These are phyloP conservation scores for Erucastrum elatum DNA, from an alignment of 345 rosid species.

Conservation along the genomic window DNA sequence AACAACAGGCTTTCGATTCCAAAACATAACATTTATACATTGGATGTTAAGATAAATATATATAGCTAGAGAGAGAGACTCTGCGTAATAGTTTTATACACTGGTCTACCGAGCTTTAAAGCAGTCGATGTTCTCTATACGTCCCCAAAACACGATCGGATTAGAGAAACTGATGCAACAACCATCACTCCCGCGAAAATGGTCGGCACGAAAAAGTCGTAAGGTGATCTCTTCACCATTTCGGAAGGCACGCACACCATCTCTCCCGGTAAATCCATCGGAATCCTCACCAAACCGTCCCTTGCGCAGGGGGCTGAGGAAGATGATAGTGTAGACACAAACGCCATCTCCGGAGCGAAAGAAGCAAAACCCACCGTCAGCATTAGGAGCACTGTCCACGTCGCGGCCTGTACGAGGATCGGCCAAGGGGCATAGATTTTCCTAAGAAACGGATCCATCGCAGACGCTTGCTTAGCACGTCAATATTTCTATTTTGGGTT, in stretches of 20 bases:
- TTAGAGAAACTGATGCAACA: background rate
- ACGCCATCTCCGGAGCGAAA: constrained; percentile 31
- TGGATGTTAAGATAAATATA: background rate
- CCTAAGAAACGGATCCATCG: constrained; percentile 9
- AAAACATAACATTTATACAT: background rate
- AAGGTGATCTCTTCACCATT: constrained; percentile 17
- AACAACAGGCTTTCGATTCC: too few relatives aligned
- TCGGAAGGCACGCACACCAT: constrained; percentile 21
- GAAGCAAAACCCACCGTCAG: constrained; percentile 26
- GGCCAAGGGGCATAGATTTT: constrained; percentile 10
- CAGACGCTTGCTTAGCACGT: background rate
- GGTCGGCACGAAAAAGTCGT: constrained; percentile 13
- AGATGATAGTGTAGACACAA: constrained; percentile 22
- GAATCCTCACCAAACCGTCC: constrained; percentile 25
- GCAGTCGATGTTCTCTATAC: background rate
- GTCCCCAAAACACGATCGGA: constrained; percentile 16
- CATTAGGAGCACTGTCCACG: constrained; percentile 31
- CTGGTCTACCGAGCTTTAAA: background rate
- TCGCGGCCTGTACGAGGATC: background rate
- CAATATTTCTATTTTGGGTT: background rate
- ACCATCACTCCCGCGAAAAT: constrained; percentile 33
- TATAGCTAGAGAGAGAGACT: background rate
- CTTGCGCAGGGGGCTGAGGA: background rate
- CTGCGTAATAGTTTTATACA: background rate
- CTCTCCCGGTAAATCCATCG: constrained; percentile 31